Percentiles rank a stretch among this genome's conserved stretches.
These are phyloP conservation scores for Pleurotus sapidus DNA, from an alignment of 768 basidiomycete genomes.

Conservation along the genomic window DNA sequence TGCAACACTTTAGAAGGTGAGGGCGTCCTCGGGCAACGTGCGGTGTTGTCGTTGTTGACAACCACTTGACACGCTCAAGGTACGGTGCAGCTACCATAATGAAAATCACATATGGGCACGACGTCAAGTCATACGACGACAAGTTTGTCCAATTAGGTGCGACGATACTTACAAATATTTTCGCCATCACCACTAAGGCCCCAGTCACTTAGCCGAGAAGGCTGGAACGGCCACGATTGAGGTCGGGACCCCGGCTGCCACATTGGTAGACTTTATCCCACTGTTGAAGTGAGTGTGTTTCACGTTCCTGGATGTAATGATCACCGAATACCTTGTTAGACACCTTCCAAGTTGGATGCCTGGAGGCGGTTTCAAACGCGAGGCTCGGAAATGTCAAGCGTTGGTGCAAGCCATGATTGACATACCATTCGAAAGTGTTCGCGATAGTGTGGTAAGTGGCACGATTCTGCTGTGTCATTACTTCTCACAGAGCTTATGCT, in stretches of 20 bases:
- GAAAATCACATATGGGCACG: conserved; percentile 46
- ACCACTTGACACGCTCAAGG: conserved; percentile 20
- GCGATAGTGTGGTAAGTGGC: conserved; percentile 1
- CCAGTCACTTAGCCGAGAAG: conserved; percentile 32
- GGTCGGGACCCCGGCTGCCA: conserved; percentile 43
- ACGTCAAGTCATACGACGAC: conserved; percentile 41
- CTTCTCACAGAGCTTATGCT: neutral
- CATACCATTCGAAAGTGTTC: conserved; percentile 33
- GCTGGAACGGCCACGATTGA: conserved; percentile 44
- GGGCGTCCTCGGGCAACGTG: neutral
- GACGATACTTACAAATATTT: conserved; percentile 6
- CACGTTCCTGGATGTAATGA: neutral
- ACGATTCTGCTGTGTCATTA: neutral
- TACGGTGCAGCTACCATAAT: conserved; percentile 46
- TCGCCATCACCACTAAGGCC: too few relatives aligned
- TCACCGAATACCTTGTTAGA: conserved; percentile 17
- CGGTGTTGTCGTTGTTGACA: neutral
- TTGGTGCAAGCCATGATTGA: conserved; percentile 48
- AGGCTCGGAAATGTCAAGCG: conserved; percentile 36
- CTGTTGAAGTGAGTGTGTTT: conserved; percentile 30
- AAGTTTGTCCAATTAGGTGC: conserved; percentile 39
- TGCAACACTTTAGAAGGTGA: conserved; percentile 43
- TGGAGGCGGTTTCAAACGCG: conserved; percentile 43
- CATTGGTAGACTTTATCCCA: conserved; percentile 49
- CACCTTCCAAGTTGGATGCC: conserved; percentile 51